phyloP scores from a whole-genome alignment of 2,329 filamentous ascomycete genomes.

The Cladobotryum mycophilum region DNA sequence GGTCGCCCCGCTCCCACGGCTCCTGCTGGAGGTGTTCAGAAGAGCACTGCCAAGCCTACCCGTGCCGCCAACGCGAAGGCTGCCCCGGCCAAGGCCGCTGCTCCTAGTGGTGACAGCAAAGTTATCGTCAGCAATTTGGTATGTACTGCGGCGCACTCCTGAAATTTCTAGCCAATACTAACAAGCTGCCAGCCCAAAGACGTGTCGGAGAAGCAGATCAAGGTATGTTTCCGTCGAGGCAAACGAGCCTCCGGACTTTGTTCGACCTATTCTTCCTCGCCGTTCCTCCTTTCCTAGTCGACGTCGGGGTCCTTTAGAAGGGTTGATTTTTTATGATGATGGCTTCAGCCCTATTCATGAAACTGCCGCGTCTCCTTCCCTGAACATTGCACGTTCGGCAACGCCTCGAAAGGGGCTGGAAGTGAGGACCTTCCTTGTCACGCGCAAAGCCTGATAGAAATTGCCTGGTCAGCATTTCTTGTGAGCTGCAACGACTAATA shows the following conservation, averaged over 20 bases:
- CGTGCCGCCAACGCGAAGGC: constrained; percentile 56
- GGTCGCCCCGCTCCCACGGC: constrained; percentile 53
- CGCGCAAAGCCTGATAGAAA: constrained; percentile 38
- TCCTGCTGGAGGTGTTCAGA: constrained; percentile 81
- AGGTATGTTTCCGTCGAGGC: constrained; percentile 98
- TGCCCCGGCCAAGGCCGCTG: constrained; percentile 57
- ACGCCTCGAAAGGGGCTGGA: constrained; percentile 28
- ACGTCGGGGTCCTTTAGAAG: constrained; percentile 16
- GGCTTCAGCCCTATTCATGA: constrained; percentile 1
- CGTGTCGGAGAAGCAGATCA: constrained; percentile 95
- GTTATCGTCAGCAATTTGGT: constrained; percentile 98
- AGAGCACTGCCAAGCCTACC: constrained; percentile 58
- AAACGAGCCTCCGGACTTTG: constrained; percentile 60
- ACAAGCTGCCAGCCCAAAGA: constrained; percentile 70
- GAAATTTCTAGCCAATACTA: constrained; percentile 30
- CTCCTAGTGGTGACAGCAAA: constrained; percentile 72
- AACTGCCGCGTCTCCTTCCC: constrained; percentile 10
- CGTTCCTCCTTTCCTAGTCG: constrained; percentile 29
- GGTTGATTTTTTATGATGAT: not conserved
- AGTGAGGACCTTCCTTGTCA: constrained; percentile 56
- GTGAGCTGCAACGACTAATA: constrained; percentile 20
- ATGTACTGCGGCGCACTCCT: constrained; percentile 34
- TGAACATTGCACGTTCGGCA: constrained; percentile 1
- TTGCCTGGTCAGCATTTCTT: constrained; percentile 48
- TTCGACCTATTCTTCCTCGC: constrained; percentile 51